A percentile compares a stretch with the other conserved stretches of the same genome.
These are phyloP conservation scores for Nannochloropsis gaditana DNA, from an alignment of 108 stramenopile species.

Conservation along the genomic window DNA sequence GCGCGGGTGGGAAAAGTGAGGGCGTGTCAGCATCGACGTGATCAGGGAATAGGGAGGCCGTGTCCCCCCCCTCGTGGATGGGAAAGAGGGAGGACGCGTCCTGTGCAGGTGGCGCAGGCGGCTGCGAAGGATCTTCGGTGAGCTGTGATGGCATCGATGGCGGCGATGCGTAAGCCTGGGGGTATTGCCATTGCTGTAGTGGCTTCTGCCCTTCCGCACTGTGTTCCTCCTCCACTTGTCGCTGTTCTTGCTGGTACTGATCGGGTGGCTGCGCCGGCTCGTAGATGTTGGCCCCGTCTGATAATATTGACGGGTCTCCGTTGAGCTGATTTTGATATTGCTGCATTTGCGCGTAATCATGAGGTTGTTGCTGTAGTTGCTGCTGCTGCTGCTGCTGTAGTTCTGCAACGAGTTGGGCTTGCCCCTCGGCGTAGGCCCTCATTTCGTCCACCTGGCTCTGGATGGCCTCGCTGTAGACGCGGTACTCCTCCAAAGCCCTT, in stretches of 20 bases:
- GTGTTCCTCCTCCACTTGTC: neutral
- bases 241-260: slow-evolving; percentile 5
- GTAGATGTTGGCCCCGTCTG: neutral
- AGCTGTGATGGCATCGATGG: too few species aligned
- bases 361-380: neutral
- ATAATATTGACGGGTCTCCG: neutral
- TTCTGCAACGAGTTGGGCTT: slow-evolving; percentile 13
- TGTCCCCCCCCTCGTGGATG: neutral
- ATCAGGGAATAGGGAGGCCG: neutral
- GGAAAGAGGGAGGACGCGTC: neutral
- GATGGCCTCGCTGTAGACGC: neutral
- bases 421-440: neutral
- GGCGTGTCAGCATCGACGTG: neutral
- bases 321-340: neutral
- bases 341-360: neutral
- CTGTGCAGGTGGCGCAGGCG: too few species aligned
- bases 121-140: too few species aligned
- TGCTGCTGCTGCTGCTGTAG: slow-evolving; percentile 17
- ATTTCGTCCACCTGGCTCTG: neutral
- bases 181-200: neutral
- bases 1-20: slow-evolving; percentile 1
- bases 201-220: neutral
- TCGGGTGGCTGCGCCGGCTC: neutral
- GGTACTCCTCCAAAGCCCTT: neutral
- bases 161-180: too few species aligned